phyloP scores from a whole-genome alignment of 2,329 filamentous ascomycete species.

The Didymella glomerata region DNA sequence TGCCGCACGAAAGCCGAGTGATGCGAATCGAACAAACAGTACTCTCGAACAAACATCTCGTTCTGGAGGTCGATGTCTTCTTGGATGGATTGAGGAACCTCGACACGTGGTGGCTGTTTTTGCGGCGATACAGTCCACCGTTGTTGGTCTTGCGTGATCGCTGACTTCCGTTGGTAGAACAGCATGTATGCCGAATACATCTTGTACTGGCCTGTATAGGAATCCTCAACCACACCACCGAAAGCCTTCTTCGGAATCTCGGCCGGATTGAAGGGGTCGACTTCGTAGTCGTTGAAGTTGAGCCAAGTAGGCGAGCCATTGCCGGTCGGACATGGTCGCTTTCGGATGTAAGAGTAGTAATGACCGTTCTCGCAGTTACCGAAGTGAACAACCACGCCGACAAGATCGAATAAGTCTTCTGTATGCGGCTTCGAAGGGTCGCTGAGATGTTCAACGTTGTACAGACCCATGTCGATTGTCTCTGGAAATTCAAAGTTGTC shows the following conservation, averaged over 20 bases:
- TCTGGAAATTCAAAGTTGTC: slow-evolving; percentile 90
- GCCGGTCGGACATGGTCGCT: slow-evolving; percentile 67
- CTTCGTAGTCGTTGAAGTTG: slow-evolving; percentile 92
- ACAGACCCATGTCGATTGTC: slow-evolving; percentile 85
- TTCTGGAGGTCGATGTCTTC: slow-evolving; percentile 75
- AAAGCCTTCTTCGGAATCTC: slow-evolving; percentile 81
- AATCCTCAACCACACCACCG: slow-evolving; percentile 52
- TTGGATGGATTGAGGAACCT: slow-evolving; percentile 56
- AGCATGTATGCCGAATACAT: slow-evolving; percentile 88
- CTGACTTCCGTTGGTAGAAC: slow-evolving; percentile 86
- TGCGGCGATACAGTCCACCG: slow-evolving; percentile 52
- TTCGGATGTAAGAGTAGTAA: slow-evolving; percentile 94
- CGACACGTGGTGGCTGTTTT: slow-evolving; percentile 57
- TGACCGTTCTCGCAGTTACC: slow-evolving; percentile 94
- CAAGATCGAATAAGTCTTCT: slow-evolving; percentile 87
- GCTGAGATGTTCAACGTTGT: slow-evolving; percentile 85
- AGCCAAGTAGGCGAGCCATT: slow-evolving; percentile 70
- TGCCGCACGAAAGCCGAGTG: slow-evolving; percentile 73
- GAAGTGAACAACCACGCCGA: slow-evolving; percentile 92
- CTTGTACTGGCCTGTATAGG: slow-evolving; percentile 41
- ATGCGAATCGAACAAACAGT: slow-evolving; percentile 78
- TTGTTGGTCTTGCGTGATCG: slow-evolving; percentile 58
- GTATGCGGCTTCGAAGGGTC: slow-evolving; percentile 63
- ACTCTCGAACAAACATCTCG: slow-evolving; percentile 74
- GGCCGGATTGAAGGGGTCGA: slow-evolving; percentile 76